Evolutionary conservation across 2,329 filamentous ascomycete species (phyloP).

Genomic region (Pseudogymnoascus sp.): DNA sequence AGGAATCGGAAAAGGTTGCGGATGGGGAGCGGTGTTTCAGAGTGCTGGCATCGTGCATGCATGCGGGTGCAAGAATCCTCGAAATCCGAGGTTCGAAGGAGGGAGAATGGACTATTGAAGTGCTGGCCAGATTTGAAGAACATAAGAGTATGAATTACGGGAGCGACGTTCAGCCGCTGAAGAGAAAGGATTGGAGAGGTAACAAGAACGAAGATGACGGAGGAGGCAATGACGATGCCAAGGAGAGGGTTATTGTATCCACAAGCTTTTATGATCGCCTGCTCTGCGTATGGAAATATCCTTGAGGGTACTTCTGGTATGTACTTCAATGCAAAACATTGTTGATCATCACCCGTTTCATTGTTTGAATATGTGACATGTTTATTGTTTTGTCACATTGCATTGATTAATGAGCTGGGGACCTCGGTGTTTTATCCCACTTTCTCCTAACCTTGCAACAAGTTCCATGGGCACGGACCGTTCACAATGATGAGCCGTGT

Average conservation of each 20-base stretch:
- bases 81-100: slow-evolving; percentile 36
- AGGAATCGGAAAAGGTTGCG: neutral
- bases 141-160: slow-evolving; percentile 96
- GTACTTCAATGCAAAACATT: slow-evolving; percentile 4
- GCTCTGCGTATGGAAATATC: slow-evolving; percentile 58
- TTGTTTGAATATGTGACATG: neutral
- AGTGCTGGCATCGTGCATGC: slow-evolving; percentile 89
- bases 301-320: neutral
- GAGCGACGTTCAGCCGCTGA: slow-evolving; percentile 56
- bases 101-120: slow-evolving; percentile 52
- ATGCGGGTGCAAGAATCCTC: slow-evolving; percentile 71
- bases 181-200: slow-evolving; percentile 20
- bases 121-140: slow-evolving; percentile 70
- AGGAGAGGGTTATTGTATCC: slow-evolving; percentile 41
- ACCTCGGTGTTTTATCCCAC: neutral
- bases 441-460: neutral
- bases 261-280: slow-evolving; percentile 73
- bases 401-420: neutral
- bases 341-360: neutral
- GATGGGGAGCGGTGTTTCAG: slow-evolving; percentile 32
- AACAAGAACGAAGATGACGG: neutral
- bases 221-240: slow-evolving; percentile 10
- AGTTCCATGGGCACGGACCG: neutral
- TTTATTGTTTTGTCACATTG: neutral
- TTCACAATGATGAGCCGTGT: neutral